Evolutionary conservation across 2,329 filamentous ascomycete genomes (phyloP), one percentile per base, ranked within the genome.

Genomic region (Trichocomaceae sp.): DNA sequence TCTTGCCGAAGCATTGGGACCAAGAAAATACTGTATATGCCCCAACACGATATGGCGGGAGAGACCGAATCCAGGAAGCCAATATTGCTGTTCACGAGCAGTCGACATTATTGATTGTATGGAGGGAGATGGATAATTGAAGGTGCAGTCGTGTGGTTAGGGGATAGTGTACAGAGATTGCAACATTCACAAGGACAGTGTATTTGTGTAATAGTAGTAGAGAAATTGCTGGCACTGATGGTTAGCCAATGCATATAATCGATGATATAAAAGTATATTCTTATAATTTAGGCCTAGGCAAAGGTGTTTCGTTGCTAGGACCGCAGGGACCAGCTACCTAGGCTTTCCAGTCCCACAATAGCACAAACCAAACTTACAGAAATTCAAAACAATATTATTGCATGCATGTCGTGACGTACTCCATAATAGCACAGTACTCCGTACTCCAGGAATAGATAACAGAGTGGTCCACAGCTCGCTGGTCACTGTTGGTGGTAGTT

Each of bases 21-120:
- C 75, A 23, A 78, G 69, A 57, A 76, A 76, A 58, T 73, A 77
- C 55, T 77, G 75, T 48, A 77, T 74, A 47, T 77, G 72, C 42
- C 73, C 72, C 47, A 78, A 66, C 45, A 78, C 74, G 54, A 78
- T 72, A 56, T 77, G 75, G 41, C 75, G 71, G 44, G 75, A 77
- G n/a, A 78, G 71, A 15, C 71, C 70, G 57, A 73, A 77, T 47
- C 75, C 75, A 31, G 75, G 74, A 44, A 78, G 66, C 70, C 75
- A 78, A 61, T 78, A 78, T 60, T 76, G 70, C 56, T 73, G 68
- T 45, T 65, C 62, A 54, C 63, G 68, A 47, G 31, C 23, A 41
- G 44, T 33, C 23, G 71, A 66, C 72, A 74, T 74, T 47, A 9
- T 56, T 42, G n/a, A 10, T 29, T 29, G 26, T 29, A 2, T 22